Evolutionary conservation across 2,329 filamentous ascomycete species (phyloP), one percentile per base, ranked within the genome.

Genomic region (Aspergillus pseudotamarii): DNA sequence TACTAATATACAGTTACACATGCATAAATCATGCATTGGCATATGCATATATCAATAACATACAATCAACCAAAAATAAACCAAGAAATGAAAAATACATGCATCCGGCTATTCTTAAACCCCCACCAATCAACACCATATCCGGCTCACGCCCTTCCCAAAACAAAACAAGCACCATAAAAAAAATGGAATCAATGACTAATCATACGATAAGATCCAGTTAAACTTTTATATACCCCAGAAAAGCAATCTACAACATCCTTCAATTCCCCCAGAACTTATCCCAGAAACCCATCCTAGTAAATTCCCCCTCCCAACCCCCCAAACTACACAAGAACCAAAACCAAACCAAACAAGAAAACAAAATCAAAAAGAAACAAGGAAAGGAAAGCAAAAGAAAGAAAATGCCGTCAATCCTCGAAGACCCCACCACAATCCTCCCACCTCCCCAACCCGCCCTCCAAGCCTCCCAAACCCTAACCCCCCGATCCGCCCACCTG

Each of bases 341-440:
- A 11, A 32, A 10, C 30, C 10, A 34, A 28, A 1, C 6, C 36
- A 41, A 41, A 38, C 14, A 57, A 58, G 1, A 4, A 55, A 10
- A 36, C 59, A 43, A 3, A 0, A 55, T 53, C 23, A 26, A 26
- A 26, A 26, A 26, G 23, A 26, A 26, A 26, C 23, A 26, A 26
- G 3, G 23, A 3, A 26, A 26, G 3, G 23, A 26, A 43, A 60
- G 60, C 38, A 30, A 32, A 66, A 36, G 50, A 72, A n/a, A 10
- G 8, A 72, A 63, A 63, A 78, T 78, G 76, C 75, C 75, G 51
- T 65, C 76, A 38, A 67, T 78, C 54, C 72, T 78, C 60, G 76
- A 78, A 74, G 75, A 78, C 66, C 72, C 72, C 64, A 68, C 66
- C 36, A 68, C 71, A 34, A 71, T 62, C 59, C 68, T 68, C 62